Conservation (phyloP, 768 basidiomycete genomes). For the Grammothele lineata region DNA sequence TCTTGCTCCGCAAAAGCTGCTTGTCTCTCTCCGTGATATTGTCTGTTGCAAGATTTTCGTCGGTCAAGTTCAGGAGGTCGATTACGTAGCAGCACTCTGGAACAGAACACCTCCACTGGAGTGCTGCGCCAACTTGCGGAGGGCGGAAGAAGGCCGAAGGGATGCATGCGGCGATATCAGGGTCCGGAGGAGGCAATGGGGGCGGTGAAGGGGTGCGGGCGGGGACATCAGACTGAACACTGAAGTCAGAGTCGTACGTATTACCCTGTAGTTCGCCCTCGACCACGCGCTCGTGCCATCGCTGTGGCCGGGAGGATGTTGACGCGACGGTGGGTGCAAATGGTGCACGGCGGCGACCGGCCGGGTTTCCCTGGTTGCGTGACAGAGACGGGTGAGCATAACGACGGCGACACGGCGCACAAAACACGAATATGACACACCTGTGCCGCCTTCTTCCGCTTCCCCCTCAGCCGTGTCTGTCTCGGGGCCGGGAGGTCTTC, state of each 20-base stretch:
- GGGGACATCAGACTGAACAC: slow-evolving; percentile 43
- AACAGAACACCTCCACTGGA: slow-evolving; percentile 52
- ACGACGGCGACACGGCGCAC: no score
- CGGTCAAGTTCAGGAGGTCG: slow-evolving; percentile 40
- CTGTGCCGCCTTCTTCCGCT: background rate
- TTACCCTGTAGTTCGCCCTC: background rate
- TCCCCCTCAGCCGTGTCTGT: background rate
- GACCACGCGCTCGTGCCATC: no score
- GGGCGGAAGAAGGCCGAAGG: slow-evolving; percentile 33
- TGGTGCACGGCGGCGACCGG: no score
- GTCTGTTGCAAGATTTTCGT: slow-evolving; percentile 27
- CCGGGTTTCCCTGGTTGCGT: no score
- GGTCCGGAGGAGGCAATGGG: slow-evolving; percentile 19
- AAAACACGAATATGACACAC: no score
- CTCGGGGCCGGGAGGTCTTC: background rate
- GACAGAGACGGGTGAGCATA: no score
- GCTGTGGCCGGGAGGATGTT: no score
- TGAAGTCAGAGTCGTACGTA: slow-evolving; percentile 57
- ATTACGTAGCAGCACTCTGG: slow-evolving; percentile 40
- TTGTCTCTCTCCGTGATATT: slow-evolving; percentile 2
- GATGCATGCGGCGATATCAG: slow-evolving; percentile 25
- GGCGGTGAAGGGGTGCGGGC: slow-evolving; percentile 28
- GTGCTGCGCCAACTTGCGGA: slow-evolving; percentile 35
- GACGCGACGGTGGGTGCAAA: no score
- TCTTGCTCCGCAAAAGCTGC: background rate